Evolutionary conservation across 495 filamentous ascomycete genomes (phyloP).

Genomic region (Pyrenopolyporus hunteri): DNA sequence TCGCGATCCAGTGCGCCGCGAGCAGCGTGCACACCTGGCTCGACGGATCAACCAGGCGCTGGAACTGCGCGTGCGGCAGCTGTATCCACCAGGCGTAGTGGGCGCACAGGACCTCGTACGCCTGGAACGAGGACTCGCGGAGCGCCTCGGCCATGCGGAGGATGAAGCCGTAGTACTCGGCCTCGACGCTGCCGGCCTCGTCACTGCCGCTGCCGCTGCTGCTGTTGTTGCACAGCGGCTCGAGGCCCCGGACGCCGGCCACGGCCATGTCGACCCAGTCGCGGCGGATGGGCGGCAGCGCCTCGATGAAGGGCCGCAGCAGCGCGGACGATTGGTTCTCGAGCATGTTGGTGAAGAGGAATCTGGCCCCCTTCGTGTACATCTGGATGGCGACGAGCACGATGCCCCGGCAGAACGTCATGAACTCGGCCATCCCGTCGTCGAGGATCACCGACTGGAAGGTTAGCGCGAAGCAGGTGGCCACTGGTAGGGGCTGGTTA

Average conservation of each 20-base stretch:
- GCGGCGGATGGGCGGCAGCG: constrained; percentile 42
- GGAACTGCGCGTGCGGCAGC: constrained; percentile 60
- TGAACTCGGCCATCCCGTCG: constrained; percentile 66
- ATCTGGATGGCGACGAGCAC: constrained; percentile 60
- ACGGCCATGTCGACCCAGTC: constrained; percentile 48
- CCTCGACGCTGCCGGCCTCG: no score
- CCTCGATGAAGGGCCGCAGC: constrained; percentile 45
- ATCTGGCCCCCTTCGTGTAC: constrained; percentile 47
- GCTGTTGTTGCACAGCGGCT: constrained; percentile 41
- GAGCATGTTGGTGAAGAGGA: constrained; percentile 54
- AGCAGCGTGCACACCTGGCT: constrained; percentile 59
- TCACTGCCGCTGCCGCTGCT: no score
- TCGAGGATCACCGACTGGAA: constrained; percentile 65
- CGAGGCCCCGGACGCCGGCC: constrained; percentile 42
- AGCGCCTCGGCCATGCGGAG: constrained; percentile 43
- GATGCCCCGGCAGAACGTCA: constrained; percentile 66
- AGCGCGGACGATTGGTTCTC: constrained; percentile 40
- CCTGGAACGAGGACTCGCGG: constrained; percentile 42
- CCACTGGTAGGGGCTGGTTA: constrained; percentile 45
- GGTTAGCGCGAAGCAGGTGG: constrained; percentile 63
- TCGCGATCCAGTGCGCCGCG: constrained; percentile 62
- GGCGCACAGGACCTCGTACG: constrained; percentile 47
- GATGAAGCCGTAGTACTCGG: constrained; percentile 44
- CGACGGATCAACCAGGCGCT: constrained; percentile 55
- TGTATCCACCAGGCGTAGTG: constrained; percentile 58